Base-by-base conservation (phyloP, 176 grass and related monocot genomes). In the Cenchrus fungigraminus region DNA sequence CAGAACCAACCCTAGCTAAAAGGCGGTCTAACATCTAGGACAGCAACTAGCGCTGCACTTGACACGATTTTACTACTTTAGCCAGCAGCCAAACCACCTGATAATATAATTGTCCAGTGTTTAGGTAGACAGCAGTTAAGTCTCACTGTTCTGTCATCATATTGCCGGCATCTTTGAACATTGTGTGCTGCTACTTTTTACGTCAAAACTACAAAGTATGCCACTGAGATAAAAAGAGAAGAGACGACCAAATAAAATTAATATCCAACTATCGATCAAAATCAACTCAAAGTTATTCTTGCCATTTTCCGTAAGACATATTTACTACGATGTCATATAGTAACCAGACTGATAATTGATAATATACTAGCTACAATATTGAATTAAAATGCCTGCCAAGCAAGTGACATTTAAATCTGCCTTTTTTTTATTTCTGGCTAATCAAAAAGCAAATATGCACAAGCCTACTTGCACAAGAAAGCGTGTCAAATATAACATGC, bases 101-200 rank as follows among this genome's bases (percentile, higher is more conserved):
- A 78, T 87, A 68, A 89, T 83, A 78, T 87, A 68, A 89, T 83
- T 92, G 68, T 73, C 62, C 53, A 55, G 44, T 53, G 67, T 74
- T 90, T 90, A 60, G 73, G 79, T 73, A 82, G 65, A 71, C 72
- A 71, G 56, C 22, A 63, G 63, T 82, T 68, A 49, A 42, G 9
- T 32, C 6, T 78, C 43, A 51, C 46, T 67, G 20, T 66, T 78
- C 37, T 58, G 59, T 17, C 51, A 58, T 82, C 67, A 82, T 59
- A 71, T 73, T 90, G 66, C 79, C 59, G 79, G 66, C 84, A 79
- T 59, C 58, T 86, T 79, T 90, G 73, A 83, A 83, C 57, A 40
- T 40, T 78, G 43, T 65, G n/a, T 70, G 56, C 8, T 64, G 19
- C 25, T 28, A 20, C 77, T 73, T 82, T 82, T 65, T 68, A 82